Evolutionary conservation across 768 basidiomycete species (phyloP), one percentile per base, ranked within the genome.

Genomic region (Suillus brevipes): DNA sequence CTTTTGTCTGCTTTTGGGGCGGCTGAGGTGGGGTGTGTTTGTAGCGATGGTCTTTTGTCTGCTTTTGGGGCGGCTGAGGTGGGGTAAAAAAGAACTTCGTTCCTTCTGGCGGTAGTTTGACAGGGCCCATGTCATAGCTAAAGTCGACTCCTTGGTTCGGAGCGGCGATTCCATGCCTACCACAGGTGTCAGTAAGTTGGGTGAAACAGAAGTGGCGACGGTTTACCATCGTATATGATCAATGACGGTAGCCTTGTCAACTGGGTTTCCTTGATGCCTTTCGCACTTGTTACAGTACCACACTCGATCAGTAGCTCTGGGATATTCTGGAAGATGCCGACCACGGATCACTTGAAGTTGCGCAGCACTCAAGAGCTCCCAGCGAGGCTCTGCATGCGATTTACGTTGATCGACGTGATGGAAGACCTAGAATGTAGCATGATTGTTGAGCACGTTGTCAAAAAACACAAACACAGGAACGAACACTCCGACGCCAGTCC

Each of bases 141-240:
- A 61, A 61, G 31, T 61, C 61, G 6, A 59, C 13, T 12, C 52
- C 52, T 57, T 61, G 31, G 1, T 23, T 57, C n/a, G 61, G 61
- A 34, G n/a, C 25, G 37, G 52, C 6, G 13, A 58, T 36, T 52
- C 52, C 61, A 31, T 61, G 52, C 52, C 53, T 59, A 38, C 31
- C 8, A 36, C 3, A 20, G 16, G 38, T 28, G 38, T 59, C 25
- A 59, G 38, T 42, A 20, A 42, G 28, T 6, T 16, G 23, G 9
- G 14, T 31, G 8, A 13, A 34, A 58, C 34, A 61, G 34, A 31
- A 57, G 6, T 13, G 6, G 23, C 23, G n/a, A 36, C 58, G 53
- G 6, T 20, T 14, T 31, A 59, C 53, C 36, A 45, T 61, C 34
- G 31, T 1, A 61, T 6, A 61, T 61, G 53, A n/a, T 61, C 45